Percentiles rank a stretch among this genome's conserved stretches.
These are phyloP conservation scores for Aspergillus bertholletiae DNA, from an alignment of 495 filamentous ascomycete genomes.

Conservation along the genomic window DNA sequence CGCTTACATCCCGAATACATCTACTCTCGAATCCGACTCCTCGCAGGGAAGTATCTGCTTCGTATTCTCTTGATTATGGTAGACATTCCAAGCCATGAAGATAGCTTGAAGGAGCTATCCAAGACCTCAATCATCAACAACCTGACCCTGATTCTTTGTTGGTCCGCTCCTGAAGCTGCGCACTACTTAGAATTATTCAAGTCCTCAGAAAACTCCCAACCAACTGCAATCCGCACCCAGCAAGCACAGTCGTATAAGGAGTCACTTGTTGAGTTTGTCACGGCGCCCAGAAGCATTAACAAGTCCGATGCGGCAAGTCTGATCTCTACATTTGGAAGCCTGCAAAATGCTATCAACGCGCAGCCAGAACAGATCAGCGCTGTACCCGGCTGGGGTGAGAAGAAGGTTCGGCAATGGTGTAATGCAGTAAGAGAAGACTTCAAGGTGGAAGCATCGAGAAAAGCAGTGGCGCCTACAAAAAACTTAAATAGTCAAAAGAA, in stretches of 20 bases:
- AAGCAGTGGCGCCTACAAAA: conserved; percentile 34
- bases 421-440: conserved; percentile 80
- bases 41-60: conserved; percentile 78
- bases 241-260: conserved; percentile 82
- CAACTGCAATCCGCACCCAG: conserved; percentile 75
- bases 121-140: conserved; percentile 91
- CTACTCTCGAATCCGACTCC: conserved; percentile 78
- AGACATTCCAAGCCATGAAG: conserved; percentile 85
- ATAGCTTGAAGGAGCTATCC: conserved; percentile 72
- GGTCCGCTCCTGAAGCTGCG: conserved; percentile 88
- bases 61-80: conserved; percentile 86
- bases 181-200: conserved; percentile 95
- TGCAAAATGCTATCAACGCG: conserved; percentile 84
- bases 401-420: conserved; percentile 85
- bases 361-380: conserved; percentile 75
- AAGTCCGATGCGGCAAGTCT: conserved; percentile 88
- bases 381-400: conserved; percentile 90
- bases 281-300: conserved; percentile 83
- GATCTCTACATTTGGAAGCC: conserved; percentile 81
- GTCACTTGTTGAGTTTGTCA: conserved; percentile 89
- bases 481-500: conserved; percentile 8
- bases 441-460: conserved; percentile 64
- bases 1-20: conserved; percentile 97
- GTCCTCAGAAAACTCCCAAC: conserved; percentile 79
- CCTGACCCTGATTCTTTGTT: conserved; percentile 86